These are phyloP conservation scores for Eimeria nieschulzi DNA, from an alignment of 169 alveolate species.

Conservation along the genomic window DNA sequence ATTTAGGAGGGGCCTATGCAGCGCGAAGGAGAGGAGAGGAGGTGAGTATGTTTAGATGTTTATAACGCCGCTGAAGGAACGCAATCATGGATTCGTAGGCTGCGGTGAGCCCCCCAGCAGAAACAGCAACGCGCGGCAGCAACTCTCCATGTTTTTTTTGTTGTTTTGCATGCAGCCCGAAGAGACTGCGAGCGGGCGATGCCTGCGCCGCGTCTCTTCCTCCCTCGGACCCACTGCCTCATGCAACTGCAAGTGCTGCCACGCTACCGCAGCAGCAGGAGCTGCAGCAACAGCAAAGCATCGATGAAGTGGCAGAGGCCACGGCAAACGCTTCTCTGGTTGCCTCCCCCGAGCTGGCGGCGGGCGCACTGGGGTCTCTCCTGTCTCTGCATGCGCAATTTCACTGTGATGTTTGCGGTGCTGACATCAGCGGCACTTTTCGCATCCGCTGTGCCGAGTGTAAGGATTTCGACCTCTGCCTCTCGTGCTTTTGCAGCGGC, in stretches of 20 bases:
- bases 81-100: neutral
- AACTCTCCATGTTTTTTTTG: neutral
- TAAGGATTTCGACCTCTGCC: constrained; percentile 88
- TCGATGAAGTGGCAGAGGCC: neutral
- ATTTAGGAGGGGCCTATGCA: neutral
- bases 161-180: constrained; percentile 34
- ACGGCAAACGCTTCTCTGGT: neutral
- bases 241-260: neutral
- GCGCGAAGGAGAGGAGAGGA: constrained; percentile 19
- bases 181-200: constrained; percentile 33
- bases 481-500: constrained; percentile 90
- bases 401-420: constrained; percentile 75
- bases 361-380: constrained; percentile 22
- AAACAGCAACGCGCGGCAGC: neutral
- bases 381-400: constrained; percentile 60
- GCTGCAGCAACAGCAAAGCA: neutral
- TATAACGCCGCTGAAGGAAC: neutral
- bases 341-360: constrained; percentile 12
- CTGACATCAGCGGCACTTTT: constrained; percentile 58
- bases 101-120: neutral
- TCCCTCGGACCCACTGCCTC: neutral
- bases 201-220: constrained; percentile 40
- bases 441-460: constrained; percentile 92
- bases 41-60: neutral
- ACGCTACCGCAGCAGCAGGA: constrained; percentile 22